Evolutionary conservation across 139 green algal genomes (phyloP).

Genomic region (Coelastrella sp.): DNA sequence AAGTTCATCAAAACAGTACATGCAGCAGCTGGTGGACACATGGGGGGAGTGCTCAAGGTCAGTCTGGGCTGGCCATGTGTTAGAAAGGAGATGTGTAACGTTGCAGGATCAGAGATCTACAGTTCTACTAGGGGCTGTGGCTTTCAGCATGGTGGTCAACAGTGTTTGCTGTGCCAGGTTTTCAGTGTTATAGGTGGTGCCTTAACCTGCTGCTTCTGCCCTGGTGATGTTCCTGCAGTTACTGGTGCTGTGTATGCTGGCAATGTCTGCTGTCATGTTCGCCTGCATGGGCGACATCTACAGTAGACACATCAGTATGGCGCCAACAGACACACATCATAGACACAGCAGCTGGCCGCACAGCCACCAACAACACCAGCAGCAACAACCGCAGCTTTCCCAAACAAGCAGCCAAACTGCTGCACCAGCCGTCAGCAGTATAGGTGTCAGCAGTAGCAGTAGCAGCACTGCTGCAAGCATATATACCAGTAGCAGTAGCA

Average conservation of each 20-base stretch:
- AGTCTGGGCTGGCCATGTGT: neutral
- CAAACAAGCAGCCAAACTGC: neutral
- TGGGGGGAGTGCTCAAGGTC: constrained; percentile 16
- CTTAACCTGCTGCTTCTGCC: neutral
- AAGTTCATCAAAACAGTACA: constrained; percentile 36
- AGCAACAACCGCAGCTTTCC: neutral
- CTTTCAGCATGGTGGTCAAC: too few species aligned
- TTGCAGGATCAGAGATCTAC: too few species aligned
- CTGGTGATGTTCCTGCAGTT: constrained; percentile 14
- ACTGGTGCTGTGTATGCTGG: constrained; percentile 14
- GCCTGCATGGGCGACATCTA: constrained; percentile 18
- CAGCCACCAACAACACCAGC: neutral
- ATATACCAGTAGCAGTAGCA: neutral
- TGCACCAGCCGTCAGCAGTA: neutral
- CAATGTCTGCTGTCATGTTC: constrained; percentile 30
- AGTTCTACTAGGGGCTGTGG: too few species aligned
- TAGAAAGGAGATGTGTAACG: neutral
- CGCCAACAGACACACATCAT: constrained; percentile 7
- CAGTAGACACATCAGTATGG: neutral
- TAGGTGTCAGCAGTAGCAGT: neutral
- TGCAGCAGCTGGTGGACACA: neutral
- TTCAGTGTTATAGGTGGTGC: neutral
- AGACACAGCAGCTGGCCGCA: neutral
- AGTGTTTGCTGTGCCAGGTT: too few species aligned
- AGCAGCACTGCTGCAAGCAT: neutral